These are phyloP conservation scores for Leccinum ponderosum DNA, from an alignment of 1,284 basidiomycete genomes.

Conservation along the genomic window DNA sequence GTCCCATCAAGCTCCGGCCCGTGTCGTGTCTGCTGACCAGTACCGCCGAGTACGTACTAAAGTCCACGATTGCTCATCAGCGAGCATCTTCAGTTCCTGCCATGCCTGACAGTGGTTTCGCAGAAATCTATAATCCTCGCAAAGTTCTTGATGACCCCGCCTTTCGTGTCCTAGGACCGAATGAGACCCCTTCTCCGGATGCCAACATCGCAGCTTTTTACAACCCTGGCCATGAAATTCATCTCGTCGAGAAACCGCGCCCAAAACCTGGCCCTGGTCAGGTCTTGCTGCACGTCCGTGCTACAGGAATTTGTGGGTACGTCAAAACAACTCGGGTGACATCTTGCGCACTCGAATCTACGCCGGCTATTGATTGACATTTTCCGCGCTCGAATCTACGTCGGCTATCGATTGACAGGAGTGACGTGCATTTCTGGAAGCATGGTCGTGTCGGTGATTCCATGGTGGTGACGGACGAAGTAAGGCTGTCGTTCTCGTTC, in stretches of 20 bases:
- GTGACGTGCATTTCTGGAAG: conserved; percentile 68
- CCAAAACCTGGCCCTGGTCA: conserved; percentile 59
- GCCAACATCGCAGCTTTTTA: conserved; percentile 63
- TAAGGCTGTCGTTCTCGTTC: conserved; percentile 16
- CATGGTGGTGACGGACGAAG: conserved; percentile 66
- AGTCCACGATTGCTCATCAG: not conserved
- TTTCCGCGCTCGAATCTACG: not conserved
- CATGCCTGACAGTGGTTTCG: conserved; percentile 30
- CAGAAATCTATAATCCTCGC: conserved; percentile 50
- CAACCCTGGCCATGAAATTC: conserved; percentile 57
- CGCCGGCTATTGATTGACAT: not conserved
- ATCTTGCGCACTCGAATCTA: not conserved
- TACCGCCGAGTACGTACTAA: not conserved
- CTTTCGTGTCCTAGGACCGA: conserved; percentile 48
- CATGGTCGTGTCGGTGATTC: conserved; percentile 63
- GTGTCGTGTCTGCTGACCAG: conserved; percentile 14
- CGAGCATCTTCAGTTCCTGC: not conserved
- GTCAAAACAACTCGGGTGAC: conserved; percentile 1
- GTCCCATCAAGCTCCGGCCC: not conserved
- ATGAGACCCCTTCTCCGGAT: conserved; percentile 44
- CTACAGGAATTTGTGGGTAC: conserved; percentile 67
- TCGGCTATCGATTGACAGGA: conserved; percentile 33
- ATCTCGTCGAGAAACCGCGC: conserved; percentile 59
- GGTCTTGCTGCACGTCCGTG: conserved; percentile 59
- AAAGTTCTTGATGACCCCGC: conserved; percentile 53